A percentile compares a stretch with the other conserved stretches of the same genome.
These are phyloP conservation scores for Lachnellula hyalina DNA, from an alignment of 2,329 filamentous ascomycete species.

Conservation along the genomic window DNA sequence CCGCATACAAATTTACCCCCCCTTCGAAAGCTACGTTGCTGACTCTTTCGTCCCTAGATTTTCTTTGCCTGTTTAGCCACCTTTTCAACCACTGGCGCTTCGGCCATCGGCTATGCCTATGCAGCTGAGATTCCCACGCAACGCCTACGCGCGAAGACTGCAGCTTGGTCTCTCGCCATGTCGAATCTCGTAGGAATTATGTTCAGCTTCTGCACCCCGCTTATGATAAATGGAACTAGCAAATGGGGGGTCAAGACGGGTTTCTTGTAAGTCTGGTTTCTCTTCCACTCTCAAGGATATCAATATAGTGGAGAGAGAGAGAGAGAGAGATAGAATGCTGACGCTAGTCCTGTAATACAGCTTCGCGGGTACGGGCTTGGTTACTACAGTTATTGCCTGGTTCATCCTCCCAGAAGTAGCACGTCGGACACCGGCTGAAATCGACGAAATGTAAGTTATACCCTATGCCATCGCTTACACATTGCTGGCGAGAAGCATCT, in stretches of 20 bases:
- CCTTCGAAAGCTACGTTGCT: neutral
- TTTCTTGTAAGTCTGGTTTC: constrained; percentile 34
- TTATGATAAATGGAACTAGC: constrained; percentile 38
- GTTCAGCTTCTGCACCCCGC: constrained; percentile 40
- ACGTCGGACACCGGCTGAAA: constrained; percentile 33
- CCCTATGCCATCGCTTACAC: neutral
- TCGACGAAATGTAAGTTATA: constrained; percentile 35
- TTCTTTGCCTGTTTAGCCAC: constrained; percentile 40
- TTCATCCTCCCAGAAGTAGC: constrained; percentile 35
- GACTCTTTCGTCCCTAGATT: constrained; percentile 23
- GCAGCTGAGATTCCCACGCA: constrained; percentile 38
- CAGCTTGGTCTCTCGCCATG: constrained; percentile 35
- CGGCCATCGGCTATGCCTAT: constrained; percentile 40
- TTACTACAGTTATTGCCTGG: constrained; percentile 33
- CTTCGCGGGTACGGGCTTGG: constrained; percentile 32
- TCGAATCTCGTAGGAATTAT: constrained; percentile 39
- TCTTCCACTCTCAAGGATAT: too few relatives aligned
- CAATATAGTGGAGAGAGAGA: neutral
- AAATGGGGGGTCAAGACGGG: constrained; percentile 42
- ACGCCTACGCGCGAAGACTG: constrained; percentile 36
- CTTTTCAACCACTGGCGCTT: constrained; percentile 38
- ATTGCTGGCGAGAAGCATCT: too few relatives aligned
- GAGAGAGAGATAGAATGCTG: neutral
- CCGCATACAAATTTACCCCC: neutral
- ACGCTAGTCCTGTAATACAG: constrained; percentile 12